These are phyloP conservation scores for Anthoceros angustus DNA, from an alignment of 225 moss, liverwort and hornwort genomes.

Conservation along the genomic window DNA sequence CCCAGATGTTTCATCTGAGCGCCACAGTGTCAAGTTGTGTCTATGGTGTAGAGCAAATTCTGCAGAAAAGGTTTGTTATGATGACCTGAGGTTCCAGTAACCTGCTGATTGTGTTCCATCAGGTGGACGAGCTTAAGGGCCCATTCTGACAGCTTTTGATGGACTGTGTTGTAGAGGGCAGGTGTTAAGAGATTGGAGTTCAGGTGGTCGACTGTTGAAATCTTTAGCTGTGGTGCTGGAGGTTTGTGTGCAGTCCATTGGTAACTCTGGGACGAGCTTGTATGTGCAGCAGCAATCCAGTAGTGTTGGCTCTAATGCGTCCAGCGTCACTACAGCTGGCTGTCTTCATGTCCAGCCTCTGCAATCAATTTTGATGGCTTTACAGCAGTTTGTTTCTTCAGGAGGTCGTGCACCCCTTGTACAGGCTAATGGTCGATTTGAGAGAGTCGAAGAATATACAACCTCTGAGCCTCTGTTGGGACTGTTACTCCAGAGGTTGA, in stretches of 20 bases:
- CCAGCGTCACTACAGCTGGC: background rate
- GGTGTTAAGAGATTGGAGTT: slow-evolving; percentile 57
- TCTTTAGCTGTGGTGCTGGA: slow-evolving; percentile 50
- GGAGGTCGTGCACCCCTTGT: slow-evolving; percentile 47
- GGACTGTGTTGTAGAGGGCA: slow-evolving; percentile 35
- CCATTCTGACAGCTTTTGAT: background rate
- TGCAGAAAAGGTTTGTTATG: slow-evolving; percentile 45
- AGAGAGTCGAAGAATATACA: slow-evolving; percentile 12
- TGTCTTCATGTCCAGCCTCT: background rate
- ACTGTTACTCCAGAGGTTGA: slow-evolving; percentile 32
- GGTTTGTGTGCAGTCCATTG: slow-evolving; percentile 27
- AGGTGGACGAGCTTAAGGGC: background rate
- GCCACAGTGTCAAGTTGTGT: slow-evolving; percentile 58
- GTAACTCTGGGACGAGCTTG: slow-evolving; percentile 27
- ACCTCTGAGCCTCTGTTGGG: slow-evolving; percentile 28
- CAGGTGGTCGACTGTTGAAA: slow-evolving; percentile 52
- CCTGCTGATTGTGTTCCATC: background rate
- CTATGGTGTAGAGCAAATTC: slow-evolving; percentile 47
- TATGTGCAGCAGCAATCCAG: slow-evolving; percentile 14
- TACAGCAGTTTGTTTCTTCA: slow-evolving; percentile 30
- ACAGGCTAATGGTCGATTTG: slow-evolving; percentile 26
- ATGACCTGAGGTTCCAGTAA: background rate
- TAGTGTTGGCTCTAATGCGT: too few relatives aligned
- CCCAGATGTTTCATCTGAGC: slow-evolving; percentile 44
- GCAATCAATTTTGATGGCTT: background rate